Evolutionary conservation across 1,284 basidiomycete species (phyloP), one percentile per base, ranked within the genome.

Genomic region (Tausonia pullulans): DNA sequence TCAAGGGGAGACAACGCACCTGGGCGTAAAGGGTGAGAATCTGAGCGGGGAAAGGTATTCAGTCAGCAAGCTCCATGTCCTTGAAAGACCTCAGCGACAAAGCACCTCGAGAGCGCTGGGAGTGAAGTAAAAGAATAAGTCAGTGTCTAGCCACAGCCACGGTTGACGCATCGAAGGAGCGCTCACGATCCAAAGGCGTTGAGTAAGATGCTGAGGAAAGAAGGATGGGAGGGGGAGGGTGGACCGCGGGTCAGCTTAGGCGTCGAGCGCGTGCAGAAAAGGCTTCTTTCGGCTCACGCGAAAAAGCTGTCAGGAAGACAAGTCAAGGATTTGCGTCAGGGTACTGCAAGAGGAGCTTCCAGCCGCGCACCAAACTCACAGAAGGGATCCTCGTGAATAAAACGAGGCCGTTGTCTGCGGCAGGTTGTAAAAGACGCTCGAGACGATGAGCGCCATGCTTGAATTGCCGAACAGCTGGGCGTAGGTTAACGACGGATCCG

Each of bases 181-280:
- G 68, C 55, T 16, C 64, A 61, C n/a, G 62, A 65, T 3, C 68
- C 67, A 66, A 78, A 73, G 14, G 75, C 73, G 69, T 71, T 73
- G 69, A 76, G 72, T 60, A 78, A 69, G 54, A 77, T 72, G 56
- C 76, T 72, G 63, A 80, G 79, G 74, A 80, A 80, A 55, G 79
- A 71, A 54, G 78, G 68, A 60, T 72, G 68, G 75, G 68, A 77
- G 76, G 55, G 70, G 72, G 4, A 27, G 56, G 43, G 73, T 74
- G 10, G 66, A 71, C 5, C 52, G 54, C 57, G 61, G 46, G 27
- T 66, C 69, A 61, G 69, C 69, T 70, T 60, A 55, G 3, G 27
- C 27, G 27, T 27, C 27, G 27, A 27, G 27, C 27, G 27, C 27
- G 27, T 27, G 27, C 27, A 27, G 27, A 27, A 27, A 27, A 27